Percentiles rank a stretch among this genome's conserved stretches.
These are phyloP conservation scores for Pyrenophora teres DNA, from an alignment of 2,329 filamentous ascomycete genomes.

Conservation along the genomic window DNA sequence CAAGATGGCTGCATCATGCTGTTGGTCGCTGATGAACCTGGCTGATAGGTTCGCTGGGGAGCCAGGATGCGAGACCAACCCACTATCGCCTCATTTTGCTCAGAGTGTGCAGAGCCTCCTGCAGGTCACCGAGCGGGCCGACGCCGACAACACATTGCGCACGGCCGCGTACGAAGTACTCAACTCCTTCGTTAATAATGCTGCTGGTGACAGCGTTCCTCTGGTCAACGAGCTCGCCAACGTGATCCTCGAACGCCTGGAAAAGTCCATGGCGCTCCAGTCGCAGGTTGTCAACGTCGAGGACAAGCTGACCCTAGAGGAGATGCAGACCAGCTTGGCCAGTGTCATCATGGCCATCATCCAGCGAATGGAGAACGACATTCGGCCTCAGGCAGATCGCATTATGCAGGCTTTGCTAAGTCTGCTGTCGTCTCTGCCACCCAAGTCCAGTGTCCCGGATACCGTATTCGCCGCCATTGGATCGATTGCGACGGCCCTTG, in stretches of 20 bases:
- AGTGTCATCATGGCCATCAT: slow-evolving; percentile 92
- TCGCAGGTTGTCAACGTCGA: slow-evolving; percentile 94
- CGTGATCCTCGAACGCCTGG: slow-evolving; percentile 86
- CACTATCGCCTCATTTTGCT: slow-evolving; percentile 90
- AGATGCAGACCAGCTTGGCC: slow-evolving; percentile 95
- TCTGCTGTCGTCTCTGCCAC: slow-evolving; percentile 74
- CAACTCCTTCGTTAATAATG: slow-evolving; percentile 89
- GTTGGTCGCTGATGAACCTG: slow-evolving; percentile 98
- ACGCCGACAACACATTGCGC: slow-evolving; percentile 84
- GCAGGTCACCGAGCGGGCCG: slow-evolving; percentile 78
- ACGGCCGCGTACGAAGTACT: slow-evolving; percentile 97
- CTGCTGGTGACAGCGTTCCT: slow-evolving; percentile 81
- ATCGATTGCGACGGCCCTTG: slow-evolving; percentile 86
- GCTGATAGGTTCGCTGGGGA: slow-evolving; percentile 94
- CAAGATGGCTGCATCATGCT: slow-evolving; percentile 98
- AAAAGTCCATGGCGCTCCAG: slow-evolving; percentile 88
- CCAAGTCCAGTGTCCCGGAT: slow-evolving; percentile 93
- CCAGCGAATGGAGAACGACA: slow-evolving; percentile 86
- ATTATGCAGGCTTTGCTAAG: slow-evolving; percentile 91
- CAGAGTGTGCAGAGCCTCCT: slow-evolving; percentile 86
- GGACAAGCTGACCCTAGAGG: slow-evolving; percentile 92
- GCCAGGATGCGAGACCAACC: slow-evolving; percentile 75
- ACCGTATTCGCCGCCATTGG: slow-evolving; percentile 91
- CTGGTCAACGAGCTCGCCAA: slow-evolving; percentile 82
- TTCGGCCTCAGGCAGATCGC: slow-evolving; percentile 84